Evolutionary conservation across 2,329 filamentous ascomycete genomes (phyloP), one percentile per base, ranked within the genome.

Genomic region (Phialophora macrospora): DNA sequence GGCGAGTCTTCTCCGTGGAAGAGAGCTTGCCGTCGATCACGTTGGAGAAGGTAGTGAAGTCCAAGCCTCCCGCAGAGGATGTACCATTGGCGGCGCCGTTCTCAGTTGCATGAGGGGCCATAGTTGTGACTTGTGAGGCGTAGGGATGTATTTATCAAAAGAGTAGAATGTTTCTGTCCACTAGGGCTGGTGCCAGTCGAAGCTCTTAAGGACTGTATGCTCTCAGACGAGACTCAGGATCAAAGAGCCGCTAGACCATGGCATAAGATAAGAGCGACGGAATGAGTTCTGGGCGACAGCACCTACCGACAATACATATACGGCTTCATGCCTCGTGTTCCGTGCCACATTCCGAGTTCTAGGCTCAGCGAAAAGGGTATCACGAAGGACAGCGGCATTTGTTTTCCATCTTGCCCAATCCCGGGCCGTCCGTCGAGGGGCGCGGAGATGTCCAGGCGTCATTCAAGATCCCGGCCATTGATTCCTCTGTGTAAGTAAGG

Each of bases 21-120:
- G 77, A 76, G 65, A 81, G 74, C 74, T 84, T 75, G 64, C 82
- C 83, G 68, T 84, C 79, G 68, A 86, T 80, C 58, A 84, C 77
- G 75, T 85, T 86, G 64, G 78, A 77, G 72, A 83, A 85, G 51
- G 77, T 82, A 66, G 78, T 74, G 64, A 77, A 79, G 41, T 68
- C 66, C 44, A 68, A 26, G n/a, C 49, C 41, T 9, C n/a, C 56
- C 41, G 63, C 22, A 12, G 44, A 44, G 30, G 56, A 55, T 6
- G 58, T 38, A 17, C 58, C 63, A 22, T 62, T 28, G 41, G 54
- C 44, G 28, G 58, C 30, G 14, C 30, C 63, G 44, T 32, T 55
- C 30, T 62, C 51, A 12, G 55, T 60, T 52, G 63, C 63, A 41
- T 65, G 63, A 14, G 58, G 63, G 24, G 63, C 63, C 63, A 65